Conservation (phyloP, 495 filamentous ascomycete species). For the Talaromyces nanjingensis region DNA sequence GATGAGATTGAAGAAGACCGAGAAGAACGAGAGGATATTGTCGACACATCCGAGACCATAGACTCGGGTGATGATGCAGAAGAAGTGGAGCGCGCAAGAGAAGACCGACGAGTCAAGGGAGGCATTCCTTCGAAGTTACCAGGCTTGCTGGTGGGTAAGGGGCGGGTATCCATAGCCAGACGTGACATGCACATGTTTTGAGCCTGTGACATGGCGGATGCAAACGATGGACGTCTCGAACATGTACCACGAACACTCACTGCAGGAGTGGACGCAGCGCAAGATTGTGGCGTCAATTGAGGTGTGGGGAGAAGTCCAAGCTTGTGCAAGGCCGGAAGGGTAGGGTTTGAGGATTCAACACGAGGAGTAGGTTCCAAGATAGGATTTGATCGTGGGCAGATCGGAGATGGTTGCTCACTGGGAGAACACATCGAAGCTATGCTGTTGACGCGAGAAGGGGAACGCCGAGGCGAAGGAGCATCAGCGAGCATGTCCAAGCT, state of each 20-base stretch:
- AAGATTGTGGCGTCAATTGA: constrained; percentile 69
- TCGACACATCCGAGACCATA: constrained; percentile 78
- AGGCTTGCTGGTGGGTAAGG: constrained; percentile 49
- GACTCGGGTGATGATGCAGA: constrained; percentile 82
- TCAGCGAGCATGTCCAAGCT: constrained; percentile 20
- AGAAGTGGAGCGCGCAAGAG: constrained; percentile 69
- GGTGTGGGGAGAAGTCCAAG: constrained; percentile 71
- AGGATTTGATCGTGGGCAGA: constrained; percentile 39
- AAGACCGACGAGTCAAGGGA: constrained; percentile 58
- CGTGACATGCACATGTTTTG: constrained; percentile 58
- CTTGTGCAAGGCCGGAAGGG: constrained; percentile 47
- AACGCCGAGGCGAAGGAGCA: constrained; percentile 16
- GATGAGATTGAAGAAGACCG: constrained; percentile 70
- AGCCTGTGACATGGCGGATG: constrained; percentile 70
- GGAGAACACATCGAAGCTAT: not conserved
- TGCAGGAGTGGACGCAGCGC: constrained; percentile 79
- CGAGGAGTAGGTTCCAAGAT: constrained; percentile 52
- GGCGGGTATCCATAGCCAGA: constrained; percentile 49
- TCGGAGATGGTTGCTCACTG: constrained; percentile 33
- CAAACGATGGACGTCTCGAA: constrained; percentile 61
- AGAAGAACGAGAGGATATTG: constrained; percentile 52
- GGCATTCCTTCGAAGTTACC: constrained; percentile 40
- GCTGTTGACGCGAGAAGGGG: not conserved
- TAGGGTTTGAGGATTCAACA: constrained; percentile 24
- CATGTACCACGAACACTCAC: constrained; percentile 58